phyloP scores from a whole-genome alignment of 306 rosid species.

The Ormosia semicastrata region DNA sequence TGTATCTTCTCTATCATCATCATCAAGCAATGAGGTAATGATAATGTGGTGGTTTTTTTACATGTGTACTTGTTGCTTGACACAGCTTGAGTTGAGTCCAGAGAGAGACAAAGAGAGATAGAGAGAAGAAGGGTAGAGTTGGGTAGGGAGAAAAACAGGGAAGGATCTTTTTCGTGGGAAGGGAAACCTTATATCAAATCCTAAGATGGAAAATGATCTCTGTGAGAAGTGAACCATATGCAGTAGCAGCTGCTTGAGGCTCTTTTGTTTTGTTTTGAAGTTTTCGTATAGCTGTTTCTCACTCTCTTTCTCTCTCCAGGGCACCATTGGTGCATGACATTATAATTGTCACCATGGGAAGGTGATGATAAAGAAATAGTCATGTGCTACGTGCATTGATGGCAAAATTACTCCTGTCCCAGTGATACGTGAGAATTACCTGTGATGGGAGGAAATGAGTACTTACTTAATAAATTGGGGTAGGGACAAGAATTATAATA shows the following conservation, averaged over 20 bases:
- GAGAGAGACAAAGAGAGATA: no score
- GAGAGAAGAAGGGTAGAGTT: neutral
- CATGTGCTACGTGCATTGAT: neutral
- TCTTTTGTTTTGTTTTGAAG: slow-evolving; percentile 5
- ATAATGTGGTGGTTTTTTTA: slow-evolving; percentile 42
- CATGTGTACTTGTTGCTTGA: slow-evolving; percentile 27
- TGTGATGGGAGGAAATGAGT: no score
- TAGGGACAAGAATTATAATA: no score
- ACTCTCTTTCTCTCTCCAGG: neutral
- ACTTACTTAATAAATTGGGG: no score
- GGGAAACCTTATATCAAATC: slow-evolving; percentile 31
- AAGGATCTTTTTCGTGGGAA: slow-evolving; percentile 42
- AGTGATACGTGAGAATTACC: no score
- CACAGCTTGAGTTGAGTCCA: neutral
- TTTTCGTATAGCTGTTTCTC: neutral
- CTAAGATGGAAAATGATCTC: neutral
- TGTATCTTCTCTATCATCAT: slow-evolving; percentile 30
- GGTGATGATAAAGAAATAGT: slow-evolving; percentile 2
- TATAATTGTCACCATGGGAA: neutral
- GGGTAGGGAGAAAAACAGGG: slow-evolving; percentile 24
- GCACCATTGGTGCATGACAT: neutral
- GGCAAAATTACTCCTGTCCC: no score
- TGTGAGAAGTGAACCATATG: slow-evolving; percentile 15
- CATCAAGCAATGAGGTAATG: slow-evolving; percentile 45
- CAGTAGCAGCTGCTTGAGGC: neutral